phyloP scores from a whole-genome alignment of 805 yeast species.

The Cyberlindnera samutprakarnensis region DNA sequence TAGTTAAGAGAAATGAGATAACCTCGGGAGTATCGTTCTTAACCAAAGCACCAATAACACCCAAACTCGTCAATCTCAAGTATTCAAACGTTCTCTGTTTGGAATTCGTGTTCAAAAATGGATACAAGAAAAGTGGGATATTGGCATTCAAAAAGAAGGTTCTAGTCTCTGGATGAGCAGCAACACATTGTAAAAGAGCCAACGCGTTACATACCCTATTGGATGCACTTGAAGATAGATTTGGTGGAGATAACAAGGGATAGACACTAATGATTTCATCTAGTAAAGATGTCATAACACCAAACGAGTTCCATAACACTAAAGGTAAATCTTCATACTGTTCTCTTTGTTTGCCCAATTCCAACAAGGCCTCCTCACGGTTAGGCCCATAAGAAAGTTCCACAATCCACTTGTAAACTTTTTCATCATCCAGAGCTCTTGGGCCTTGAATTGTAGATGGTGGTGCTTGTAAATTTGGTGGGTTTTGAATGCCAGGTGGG shows the following conservation, averaged over 20 bases:
- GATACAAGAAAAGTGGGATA: constrained; percentile 86
- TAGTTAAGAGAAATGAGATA: constrained; percentile 82
- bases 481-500: constrained; percentile 6
- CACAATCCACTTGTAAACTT: constrained; percentile 83
- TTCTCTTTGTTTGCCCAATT: constrained; percentile 89
- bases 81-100: constrained; percentile 92
- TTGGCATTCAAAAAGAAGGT: constrained; percentile 81
- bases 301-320: constrained; percentile 92
- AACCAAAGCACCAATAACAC: constrained; percentile 95
- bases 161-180: constrained; percentile 89
- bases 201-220: constrained; percentile 94
- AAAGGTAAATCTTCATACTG: constrained; percentile 90
- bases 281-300: constrained; percentile 86
- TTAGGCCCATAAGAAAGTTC: constrained; percentile 87
- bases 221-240: constrained; percentile 74
- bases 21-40: constrained; percentile 95
- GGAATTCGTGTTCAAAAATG: constrained; percentile 86
- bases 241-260: constrained; percentile 84
- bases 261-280: constrained; percentile 89
- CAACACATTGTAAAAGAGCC: constrained; percentile 93
- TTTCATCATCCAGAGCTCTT: constrained; percentile 62
- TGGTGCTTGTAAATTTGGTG: constrained; percentile 5
- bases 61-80: constrained; percentile 83
- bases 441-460: constrained; percentile 16
- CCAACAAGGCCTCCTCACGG: constrained; percentile 87